These are phyloP conservation scores for Vaccinium corymbosum DNA, from an alignment of 148 eudicot genomes.

Conservation along the genomic window DNA sequence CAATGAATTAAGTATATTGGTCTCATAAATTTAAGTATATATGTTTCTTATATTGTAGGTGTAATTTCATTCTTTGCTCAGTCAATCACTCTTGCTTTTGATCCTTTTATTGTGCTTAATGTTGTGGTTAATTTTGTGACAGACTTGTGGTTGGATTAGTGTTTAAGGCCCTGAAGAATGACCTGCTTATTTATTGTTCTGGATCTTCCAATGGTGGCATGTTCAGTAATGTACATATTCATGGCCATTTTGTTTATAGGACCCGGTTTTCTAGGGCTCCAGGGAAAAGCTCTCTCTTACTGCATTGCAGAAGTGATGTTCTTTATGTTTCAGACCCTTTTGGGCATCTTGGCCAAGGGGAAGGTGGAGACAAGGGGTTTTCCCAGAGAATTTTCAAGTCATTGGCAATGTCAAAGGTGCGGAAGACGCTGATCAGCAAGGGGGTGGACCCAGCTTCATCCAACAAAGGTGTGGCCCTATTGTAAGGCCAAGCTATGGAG, in stretches of 20 bases:
- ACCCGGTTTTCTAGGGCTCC: constrained; percentile 92
- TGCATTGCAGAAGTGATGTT: constrained; percentile 85
- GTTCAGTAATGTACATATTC: constrained; percentile 26
- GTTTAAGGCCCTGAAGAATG: not conserved
- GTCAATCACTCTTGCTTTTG: not conserved
- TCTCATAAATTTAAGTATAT: too few species aligned
- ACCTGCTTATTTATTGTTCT: constrained; percentile 52
- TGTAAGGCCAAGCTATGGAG: constrained; percentile 67
- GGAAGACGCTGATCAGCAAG: constrained; percentile 69
- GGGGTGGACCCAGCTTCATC: constrained; percentile 53
- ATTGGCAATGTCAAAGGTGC: constrained; percentile 68
- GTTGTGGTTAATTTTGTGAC: not conserved
- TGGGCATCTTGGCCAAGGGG: constrained; percentile 93
- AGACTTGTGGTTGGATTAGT: not conserved
- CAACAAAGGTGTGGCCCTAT: constrained; percentile 75
- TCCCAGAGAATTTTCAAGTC: constrained; percentile 84
- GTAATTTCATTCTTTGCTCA: not conserved
- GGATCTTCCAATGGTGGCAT: constrained; percentile 52
- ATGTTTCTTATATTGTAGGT: not conserved
- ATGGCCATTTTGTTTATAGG: constrained; percentile 84
- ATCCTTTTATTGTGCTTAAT: constrained; percentile 2
- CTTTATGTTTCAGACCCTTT: constrained; percentile 94
- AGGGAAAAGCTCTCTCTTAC: constrained; percentile 78
- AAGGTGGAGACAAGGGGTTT: constrained; percentile 77
- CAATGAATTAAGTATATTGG: too few species aligned